phyloP scores from a whole-genome alignment of 768 basidiomycete species.

The Dictyophora rubrovolvata region DNA sequence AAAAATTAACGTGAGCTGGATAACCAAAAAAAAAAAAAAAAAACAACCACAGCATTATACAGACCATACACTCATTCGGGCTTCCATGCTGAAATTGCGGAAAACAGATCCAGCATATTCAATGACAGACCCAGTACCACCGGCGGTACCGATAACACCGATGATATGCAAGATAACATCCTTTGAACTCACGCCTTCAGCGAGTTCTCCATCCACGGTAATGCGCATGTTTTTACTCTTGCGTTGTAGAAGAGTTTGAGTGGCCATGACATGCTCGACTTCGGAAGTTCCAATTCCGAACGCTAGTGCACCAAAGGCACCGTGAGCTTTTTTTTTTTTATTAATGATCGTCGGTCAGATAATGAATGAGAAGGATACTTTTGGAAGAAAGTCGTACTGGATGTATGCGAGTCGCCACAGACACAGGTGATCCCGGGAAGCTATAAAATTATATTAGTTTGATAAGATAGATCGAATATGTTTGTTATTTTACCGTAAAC shows the following conservation, averaged over 20 bases:
- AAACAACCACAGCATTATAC: too few relatives aligned
- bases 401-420: constrained; percentile 90
- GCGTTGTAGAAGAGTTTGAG: constrained; percentile 78
- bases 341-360: background rate
- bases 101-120: constrained; percentile 88
- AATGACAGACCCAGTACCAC: constrained; percentile 84
- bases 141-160: constrained; percentile 86
- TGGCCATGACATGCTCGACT: constrained; percentile 90
- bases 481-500: constrained; percentile 52
- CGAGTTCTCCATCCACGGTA: constrained; percentile 71
- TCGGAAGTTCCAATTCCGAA: constrained; percentile 93
- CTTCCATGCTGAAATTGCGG: constrained; percentile 80
- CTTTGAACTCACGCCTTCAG: constrained; percentile 78
- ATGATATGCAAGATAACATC: constrained; percentile 89
- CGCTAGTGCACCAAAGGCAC: constrained; percentile 85
- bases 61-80: constrained; percentile 60
- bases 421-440: constrained; percentile 74
- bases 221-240: constrained; percentile 92
- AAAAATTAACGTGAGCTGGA: background rate
- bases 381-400: constrained; percentile 42
- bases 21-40: background rate
- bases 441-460: constrained; percentile 23
- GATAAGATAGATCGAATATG: background rate
- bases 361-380: background rate
- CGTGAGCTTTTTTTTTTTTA: too few relatives aligned